Evolutionary conservation across 2,329 filamentous ascomycete genomes (phyloP).

Genomic region (Pezicula rhizophila): DNA sequence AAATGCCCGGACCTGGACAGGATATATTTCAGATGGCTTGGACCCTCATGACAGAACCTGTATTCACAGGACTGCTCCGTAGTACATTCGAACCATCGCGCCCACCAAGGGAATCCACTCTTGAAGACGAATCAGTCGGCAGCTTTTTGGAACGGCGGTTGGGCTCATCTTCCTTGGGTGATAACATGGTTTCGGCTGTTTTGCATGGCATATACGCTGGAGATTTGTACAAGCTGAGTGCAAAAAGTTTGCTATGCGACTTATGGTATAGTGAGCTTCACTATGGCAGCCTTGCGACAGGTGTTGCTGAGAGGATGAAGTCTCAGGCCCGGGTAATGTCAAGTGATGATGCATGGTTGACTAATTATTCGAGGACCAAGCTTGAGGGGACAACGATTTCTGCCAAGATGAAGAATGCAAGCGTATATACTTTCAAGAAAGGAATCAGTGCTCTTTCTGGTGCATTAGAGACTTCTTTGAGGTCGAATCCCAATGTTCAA

Average conservation of each 20-base stretch:
- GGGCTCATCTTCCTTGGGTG: slow-evolving; percentile 45
- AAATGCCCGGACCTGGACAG: slow-evolving; percentile 43
- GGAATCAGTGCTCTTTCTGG: slow-evolving; percentile 60
- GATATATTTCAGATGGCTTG: slow-evolving; percentile 26
- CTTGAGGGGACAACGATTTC: neutral
- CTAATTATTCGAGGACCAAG: neutral
- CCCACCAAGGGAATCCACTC: slow-evolving; percentile 25
- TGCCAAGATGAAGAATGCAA: slow-evolving; percentile 22
- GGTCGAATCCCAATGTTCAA: slow-evolving; percentile 49
- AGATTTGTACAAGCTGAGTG: slow-evolving; percentile 75
- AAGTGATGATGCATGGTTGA: neutral
- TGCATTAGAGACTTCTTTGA: slow-evolving; percentile 46
- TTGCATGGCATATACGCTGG: slow-evolving; percentile 91
- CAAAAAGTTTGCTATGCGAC: slow-evolving; percentile 46
- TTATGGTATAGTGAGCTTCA: slow-evolving; percentile 17
- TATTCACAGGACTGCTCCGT: slow-evolving; percentile 41
- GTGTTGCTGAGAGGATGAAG: neutral
- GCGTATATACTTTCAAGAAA: slow-evolving; percentile 42
- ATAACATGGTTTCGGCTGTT: slow-evolving; percentile 71
- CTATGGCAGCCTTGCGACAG: slow-evolving; percentile 9
- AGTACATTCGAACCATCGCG: slow-evolving; percentile 24
- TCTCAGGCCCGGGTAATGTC: neutral
- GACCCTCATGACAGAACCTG: slow-evolving; percentile 43
- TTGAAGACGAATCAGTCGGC: slow-evolving; percentile 66
- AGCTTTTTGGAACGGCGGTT: slow-evolving; percentile 55